phyloP scores from a whole-genome alignment of 768 basidiomycete genomes.

The Hydnum rufescens region DNA sequence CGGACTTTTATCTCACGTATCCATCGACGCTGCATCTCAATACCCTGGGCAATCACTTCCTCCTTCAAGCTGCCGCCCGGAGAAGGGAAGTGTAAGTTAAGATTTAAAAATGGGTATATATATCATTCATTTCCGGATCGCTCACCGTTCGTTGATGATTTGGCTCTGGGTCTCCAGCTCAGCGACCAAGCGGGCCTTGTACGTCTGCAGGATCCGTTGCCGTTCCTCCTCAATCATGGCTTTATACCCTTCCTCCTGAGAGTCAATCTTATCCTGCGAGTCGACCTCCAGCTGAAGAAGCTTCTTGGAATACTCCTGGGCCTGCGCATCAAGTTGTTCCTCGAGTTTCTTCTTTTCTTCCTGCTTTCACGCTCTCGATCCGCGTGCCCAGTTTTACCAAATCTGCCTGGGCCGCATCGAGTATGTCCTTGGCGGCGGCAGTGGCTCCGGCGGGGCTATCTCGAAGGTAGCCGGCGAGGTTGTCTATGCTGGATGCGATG shows the following conservation, averaged over 20 bases:
- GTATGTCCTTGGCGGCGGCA: conserved; percentile 41
- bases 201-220: conserved; percentile 46
- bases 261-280: conserved; percentile 65
- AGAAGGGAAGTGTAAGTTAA: too few species aligned
- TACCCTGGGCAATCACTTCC: conserved; percentile 89
- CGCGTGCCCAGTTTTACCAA: conserved; percentile 56
- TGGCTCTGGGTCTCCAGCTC: conserved; percentile 80
- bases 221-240: conserved; percentile 66
- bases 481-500: conserved; percentile 82
- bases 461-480: conserved; percentile 66
- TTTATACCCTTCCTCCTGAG: conserved; percentile 71
- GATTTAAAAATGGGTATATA: background rate
- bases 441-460: conserved; percentile 46
- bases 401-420: conserved; percentile 65
- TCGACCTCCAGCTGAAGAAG: conserved; percentile 70
- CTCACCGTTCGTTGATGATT: conserved; percentile 84
- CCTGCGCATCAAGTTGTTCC: conserved; percentile 57
- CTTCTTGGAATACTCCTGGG: conserved; percentile 57
- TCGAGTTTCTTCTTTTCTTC: conserved; percentile 55
- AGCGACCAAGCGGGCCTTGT: conserved; percentile 66
- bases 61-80: conserved; percentile 49
- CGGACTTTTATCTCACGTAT: conserved; percentile 88
- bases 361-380: conserved; percentile 55
- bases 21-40: conserved; percentile 94
- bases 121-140: too few species aligned